Base-by-base conservation (phyloP, 2,329 filamentous ascomycete genomes). In the Cytospora schulzeri region DNA sequence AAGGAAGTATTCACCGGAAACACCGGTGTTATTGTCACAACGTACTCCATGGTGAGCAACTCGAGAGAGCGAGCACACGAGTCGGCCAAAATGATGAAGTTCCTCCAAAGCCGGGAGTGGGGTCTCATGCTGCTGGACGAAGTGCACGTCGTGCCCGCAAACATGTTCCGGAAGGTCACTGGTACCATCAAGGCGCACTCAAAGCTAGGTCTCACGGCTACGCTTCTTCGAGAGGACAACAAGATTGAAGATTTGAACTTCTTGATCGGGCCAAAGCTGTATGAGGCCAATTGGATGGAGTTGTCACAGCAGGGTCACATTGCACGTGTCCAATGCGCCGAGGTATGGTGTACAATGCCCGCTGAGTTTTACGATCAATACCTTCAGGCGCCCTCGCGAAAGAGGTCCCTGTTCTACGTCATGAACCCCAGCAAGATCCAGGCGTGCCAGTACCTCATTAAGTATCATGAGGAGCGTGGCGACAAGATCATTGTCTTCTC, bases 261-360 rank as follows among this genome's bases (percentile, higher is more conserved):
- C 74, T 80, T 99, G 65, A 98, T 99, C 72, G 95, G 95, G 0
- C 95, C 95, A 0, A 99, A 99, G 76, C 82, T 99, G 0, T 99
- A 97, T 74, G 95, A 99, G 77, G 95, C 95, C 31, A 99, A 99
- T 76, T 99, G 95, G 95, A 97, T 98, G 88, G 95, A 99, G 76
- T 85, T 99, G 50, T 95, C 94, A 1, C 92, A 97, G 72, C 93
- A 97, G 77, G 95, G 95, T 0, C 93, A 97, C 74, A 99, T 99
- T 75, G 95, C 95, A 41, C 90, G 92, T 70, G 95, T 99, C 2
- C 95, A 99, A 76, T 99, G 95, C 76, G 95, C 95, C 17, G 95
- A 99, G 77, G 95, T 99, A 8, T 99, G 95, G 95, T 99, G 95
- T 73, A 93, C 94, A 2, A 99, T 99, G 95, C 96, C 95, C 0